These are phyloP conservation scores for Globisporangium sylvaticum DNA, from an alignment of 352 stramenopile genomes.

Conservation along the genomic window DNA sequence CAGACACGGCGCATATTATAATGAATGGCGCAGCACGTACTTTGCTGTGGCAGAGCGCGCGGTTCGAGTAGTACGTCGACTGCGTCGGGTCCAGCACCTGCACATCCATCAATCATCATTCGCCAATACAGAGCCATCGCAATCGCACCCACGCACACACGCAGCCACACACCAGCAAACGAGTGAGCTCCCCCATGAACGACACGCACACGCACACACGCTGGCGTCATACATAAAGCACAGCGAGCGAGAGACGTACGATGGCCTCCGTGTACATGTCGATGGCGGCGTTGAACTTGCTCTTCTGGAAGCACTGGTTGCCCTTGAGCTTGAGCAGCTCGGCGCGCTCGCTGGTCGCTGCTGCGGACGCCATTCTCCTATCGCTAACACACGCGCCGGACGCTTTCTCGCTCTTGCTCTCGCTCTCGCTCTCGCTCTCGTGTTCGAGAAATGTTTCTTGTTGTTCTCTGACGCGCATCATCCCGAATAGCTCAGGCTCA, in stretches of 20 bases:
- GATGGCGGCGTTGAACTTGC: constrained; percentile 72
- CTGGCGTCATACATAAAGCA: too few relatives aligned
- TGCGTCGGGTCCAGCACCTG: constrained; percentile 55
- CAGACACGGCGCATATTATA: not conserved
- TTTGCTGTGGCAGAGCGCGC: constrained; percentile 69
- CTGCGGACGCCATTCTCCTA: constrained; percentile 1
- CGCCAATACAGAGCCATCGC: too few relatives aligned
- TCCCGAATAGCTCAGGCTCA: not conserved
- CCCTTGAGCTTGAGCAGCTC: constrained; percentile 76
- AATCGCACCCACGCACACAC: too few relatives aligned
- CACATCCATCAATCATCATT: not conserved
- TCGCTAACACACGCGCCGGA: not conserved
- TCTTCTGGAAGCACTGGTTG: constrained; percentile 79
- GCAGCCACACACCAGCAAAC: not conserved
- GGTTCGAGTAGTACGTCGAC: constrained; percentile 79
- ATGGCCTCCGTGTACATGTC: constrained; percentile 88
- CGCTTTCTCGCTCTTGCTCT: not conserved
- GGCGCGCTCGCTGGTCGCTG: constrained; percentile 33
- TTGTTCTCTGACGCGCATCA: not conserved
- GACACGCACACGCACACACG: too few relatives aligned
- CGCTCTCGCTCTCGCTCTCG: not conserved
- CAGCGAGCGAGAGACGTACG: constrained; percentile 27
- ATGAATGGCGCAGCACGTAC: constrained; percentile 16
- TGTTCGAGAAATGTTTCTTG: not conserved
- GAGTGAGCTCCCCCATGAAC: not conserved